These are phyloP conservation scores for Wickerhamomyces strasburgensis DNA, from an alignment of 805 yeast genomes.

Conservation along the genomic window DNA sequence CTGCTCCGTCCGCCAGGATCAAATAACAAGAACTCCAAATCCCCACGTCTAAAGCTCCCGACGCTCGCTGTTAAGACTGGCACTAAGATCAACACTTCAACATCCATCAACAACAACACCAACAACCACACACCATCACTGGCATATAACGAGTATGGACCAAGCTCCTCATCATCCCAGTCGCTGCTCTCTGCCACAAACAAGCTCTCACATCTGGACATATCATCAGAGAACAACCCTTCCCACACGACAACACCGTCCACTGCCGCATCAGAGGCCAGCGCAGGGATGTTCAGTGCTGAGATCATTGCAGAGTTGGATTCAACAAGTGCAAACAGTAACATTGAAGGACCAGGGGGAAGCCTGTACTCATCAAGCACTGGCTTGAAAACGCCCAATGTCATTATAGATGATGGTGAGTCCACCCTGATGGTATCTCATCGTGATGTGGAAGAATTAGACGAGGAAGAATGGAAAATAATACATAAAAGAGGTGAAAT, in stretches of 20 bases:
- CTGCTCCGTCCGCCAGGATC: conserved; percentile 41
- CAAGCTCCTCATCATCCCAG: conserved; percentile 16
- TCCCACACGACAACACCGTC: conserved; percentile 25
- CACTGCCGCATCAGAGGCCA: conserved; percentile 25
- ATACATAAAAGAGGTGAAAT: conserved; percentile 58
- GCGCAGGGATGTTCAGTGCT: conserved; percentile 25
- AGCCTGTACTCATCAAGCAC: not conserved
- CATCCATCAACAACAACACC: too few relatives aligned
- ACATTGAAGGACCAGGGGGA: not conserved
- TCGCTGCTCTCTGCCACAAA: conserved; percentile 20
- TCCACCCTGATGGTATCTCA: conserved; percentile 6
- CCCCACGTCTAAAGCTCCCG: conserved; percentile 43
- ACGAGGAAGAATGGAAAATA: conserved; percentile 71
- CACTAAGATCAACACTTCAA: conserved; percentile 2
- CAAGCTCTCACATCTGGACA: conserved; percentile 17
- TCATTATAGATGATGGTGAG: conserved; percentile 5
- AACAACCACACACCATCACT: conserved; percentile 2
- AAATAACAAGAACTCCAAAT: conserved; percentile 32
- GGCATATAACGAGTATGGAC: conserved; percentile 9
- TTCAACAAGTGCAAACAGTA: conserved; percentile 3
- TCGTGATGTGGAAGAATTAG: conserved; percentile 49
- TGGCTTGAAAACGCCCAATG: not conserved
- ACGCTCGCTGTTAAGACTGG: conserved; percentile 23
- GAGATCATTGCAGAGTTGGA: conserved; percentile 28
- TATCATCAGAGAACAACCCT: conserved; percentile 13